These are phyloP conservation scores for Cryptosporidium ryanae DNA, from an alignment of 169 alveolate genomes.

Conservation along the genomic window DNA sequence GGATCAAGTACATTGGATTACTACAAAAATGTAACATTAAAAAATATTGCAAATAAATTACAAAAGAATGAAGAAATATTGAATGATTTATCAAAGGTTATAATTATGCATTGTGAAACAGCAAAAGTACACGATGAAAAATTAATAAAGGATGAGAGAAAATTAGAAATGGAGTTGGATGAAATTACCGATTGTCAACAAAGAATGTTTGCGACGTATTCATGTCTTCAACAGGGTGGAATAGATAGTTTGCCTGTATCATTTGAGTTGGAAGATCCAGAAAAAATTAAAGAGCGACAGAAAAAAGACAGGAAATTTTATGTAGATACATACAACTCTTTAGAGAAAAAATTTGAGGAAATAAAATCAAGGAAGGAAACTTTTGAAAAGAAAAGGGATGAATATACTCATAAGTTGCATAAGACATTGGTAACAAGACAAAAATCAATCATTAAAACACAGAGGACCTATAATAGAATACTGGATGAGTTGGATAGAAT, in stretches of 20 bases:
- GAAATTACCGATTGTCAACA: conserved; percentile 73
- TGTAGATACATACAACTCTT: conserved; percentile 21
- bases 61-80: conserved; percentile 42
- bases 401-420: conserved; percentile 60
- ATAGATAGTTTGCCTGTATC: conserved; percentile 73
- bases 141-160: conserved; percentile 36
- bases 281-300: conserved; percentile 45
- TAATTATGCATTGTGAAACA: conserved; percentile 51
- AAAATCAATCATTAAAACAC: conserved; percentile 63
- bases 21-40: conserved; percentile 32
- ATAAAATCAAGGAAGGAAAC: conserved; percentile 39
- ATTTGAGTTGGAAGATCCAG: conserved; percentile 73
- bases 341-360: conserved; percentile 53
- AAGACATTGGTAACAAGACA: conserved; percentile 57
- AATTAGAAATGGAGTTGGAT: conserved; percentile 50
- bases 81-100: conserved; percentile 55
- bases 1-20: conserved; percentile 18
- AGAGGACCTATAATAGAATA: conserved; percentile 48
- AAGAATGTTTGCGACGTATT: conserved; percentile 73
- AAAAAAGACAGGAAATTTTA: conserved; percentile 48
- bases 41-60: conserved; percentile 8
- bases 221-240: conserved; percentile 73
- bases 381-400: conserved; percentile 61
- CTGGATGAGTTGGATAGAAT: conserved; percentile 55
- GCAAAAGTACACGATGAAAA: conserved; percentile 56